phyloP scores from a whole-genome alignment of 768 basidiomycete species.

The Calocybe gangraenosa region DNA sequence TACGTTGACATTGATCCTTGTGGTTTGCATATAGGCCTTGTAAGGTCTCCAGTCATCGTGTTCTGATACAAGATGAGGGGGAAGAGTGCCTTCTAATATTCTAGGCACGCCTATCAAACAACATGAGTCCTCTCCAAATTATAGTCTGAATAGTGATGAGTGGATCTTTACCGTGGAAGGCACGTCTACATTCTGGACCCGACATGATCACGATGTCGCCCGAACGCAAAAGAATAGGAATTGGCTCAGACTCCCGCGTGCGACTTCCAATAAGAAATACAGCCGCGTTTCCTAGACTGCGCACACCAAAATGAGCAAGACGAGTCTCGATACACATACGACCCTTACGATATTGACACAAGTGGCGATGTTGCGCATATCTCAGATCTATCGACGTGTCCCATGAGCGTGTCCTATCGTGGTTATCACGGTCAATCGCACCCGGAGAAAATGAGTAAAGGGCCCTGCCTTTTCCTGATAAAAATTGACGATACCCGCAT shows the following conservation, averaged over 20 bases:
- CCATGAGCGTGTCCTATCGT: slow-evolving; percentile 87
- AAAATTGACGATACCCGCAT: slow-evolving; percentile 96
- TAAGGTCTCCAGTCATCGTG: slow-evolving; percentile 56
- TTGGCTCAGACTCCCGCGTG: slow-evolving; percentile 72
- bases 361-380: slow-evolving; percentile 89
- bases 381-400: slow-evolving; percentile 96
- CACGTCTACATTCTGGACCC: slow-evolving; percentile 76
- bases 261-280: slow-evolving; percentile 87
- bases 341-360: slow-evolving; percentile 87
- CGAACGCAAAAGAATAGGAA: slow-evolving; percentile 81
- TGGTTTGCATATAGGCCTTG: slow-evolving; percentile 56
- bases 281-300: slow-evolving; percentile 82
- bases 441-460: not conserved
- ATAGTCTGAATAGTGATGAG: not conserved
- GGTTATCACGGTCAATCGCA: not conserved
- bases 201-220: slow-evolving; percentile 95
- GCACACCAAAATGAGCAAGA: not conserved
- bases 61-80: slow-evolving; percentile 46
- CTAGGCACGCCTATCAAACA: slow-evolving; percentile 68
- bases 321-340: not conserved
- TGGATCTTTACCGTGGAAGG: slow-evolving; percentile 78
- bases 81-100: slow-evolving; percentile 78
- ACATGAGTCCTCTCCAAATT: not conserved
- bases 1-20: slow-evolving; percentile 89
- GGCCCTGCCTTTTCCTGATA: slow-evolving; percentile 68